Evolutionary conservation across 2,329 filamentous ascomycete species (phyloP), one percentile per base, ranked within the genome.

Genomic region (Magnaporthiopsis rhizophila): DNA sequence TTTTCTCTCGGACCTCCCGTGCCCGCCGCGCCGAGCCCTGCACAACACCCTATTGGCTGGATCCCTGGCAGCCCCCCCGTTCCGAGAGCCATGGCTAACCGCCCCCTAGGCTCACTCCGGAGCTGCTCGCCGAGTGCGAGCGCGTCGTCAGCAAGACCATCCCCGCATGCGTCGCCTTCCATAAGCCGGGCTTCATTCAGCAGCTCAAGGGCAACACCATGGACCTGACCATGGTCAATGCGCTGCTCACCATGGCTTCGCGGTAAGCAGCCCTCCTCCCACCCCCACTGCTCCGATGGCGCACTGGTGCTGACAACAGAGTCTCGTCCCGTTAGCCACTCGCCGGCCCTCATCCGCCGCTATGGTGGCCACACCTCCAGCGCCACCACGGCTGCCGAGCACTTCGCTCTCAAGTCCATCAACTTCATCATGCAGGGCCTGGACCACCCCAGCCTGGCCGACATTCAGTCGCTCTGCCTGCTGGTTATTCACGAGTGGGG

Each of bases 401-500:
- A 83, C 68, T 87, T 85, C 72, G 83, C 83, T 34, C 74, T 77
- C 70, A 86, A 86, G 78, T 80, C 83, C 12, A 81, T 85, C 72
- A 77, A 76, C 69, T 74, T 83, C 65, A 81, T 86, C 72, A 85
- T 83, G 76, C 78, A 83, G 73, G 83, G 83, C 58, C 73, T 87
- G 61, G 84, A 86, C 68, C 82, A 85, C 67, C 84, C 84, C 30
- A 83, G 79, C 66, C 79, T 87, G 57, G 82, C 83, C 64, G 84
- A 87, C 67, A 85, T 87, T 65, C 84, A 87, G 75, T 81, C 84
- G 61, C 76, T 86, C 36, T 86, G 84, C 73, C 77, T 87, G 64
- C 74, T 87, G 68, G 82, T 85, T 68, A 84, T 87, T 63, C 84
- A 87, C 68, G 84, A 87, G 74, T 87, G 84, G 84, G 84, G 84